Base-by-base conservation (phyloP, 2,329 filamentous ascomycete species). In the Neonectria punicea region DNA sequence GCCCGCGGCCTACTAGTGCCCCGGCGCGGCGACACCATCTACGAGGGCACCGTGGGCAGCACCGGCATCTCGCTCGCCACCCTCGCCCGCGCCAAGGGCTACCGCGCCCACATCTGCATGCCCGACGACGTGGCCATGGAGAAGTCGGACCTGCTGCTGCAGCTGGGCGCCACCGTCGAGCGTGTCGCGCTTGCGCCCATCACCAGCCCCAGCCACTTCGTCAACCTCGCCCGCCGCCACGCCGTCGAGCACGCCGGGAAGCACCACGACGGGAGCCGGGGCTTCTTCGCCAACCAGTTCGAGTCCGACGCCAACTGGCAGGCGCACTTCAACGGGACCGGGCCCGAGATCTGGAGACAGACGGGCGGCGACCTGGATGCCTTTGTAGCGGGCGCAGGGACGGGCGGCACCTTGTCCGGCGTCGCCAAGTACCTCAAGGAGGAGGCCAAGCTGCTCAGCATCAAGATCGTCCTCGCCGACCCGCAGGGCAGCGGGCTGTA, bases 211-310 rank as follows among this genome's bases (percentile, higher is more conserved):
- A 89, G 90, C 58, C 97, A 99, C 80, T 99, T 97, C 77, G 96
- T 99, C 76, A 98, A 99, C 82, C 87, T 94, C 5, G 96, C 96
- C 8, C 88, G 93, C 28, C 85, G 87, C 22, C 89, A 93, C 55
- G 95, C 96, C 0, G 79, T 80, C 56, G 90, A 93, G 71, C 94
- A 98, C 77, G 92, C 91, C 1, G 81, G 78, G 0, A 82, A 84
- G 9, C 76, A 82, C 1, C 67, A 56, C 5, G 87, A 88, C 71
- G 85, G 83, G 39, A 95, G 93, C 69, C 85, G 88, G 55, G 96
- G 96, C 22, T 94, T 97, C 80, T 99, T 98, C 77, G 94, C 95
- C 1, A 93, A 99, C 78, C 96, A 99, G 77, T 99, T 99, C 76
- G 96, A 99, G 81, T 95, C 92, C 28, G 84, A 89, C 55, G 93